phyloP scores from a whole-genome alignment of 1,139 yeast species.

The Scheffersomyces parashehatae region DNA sequence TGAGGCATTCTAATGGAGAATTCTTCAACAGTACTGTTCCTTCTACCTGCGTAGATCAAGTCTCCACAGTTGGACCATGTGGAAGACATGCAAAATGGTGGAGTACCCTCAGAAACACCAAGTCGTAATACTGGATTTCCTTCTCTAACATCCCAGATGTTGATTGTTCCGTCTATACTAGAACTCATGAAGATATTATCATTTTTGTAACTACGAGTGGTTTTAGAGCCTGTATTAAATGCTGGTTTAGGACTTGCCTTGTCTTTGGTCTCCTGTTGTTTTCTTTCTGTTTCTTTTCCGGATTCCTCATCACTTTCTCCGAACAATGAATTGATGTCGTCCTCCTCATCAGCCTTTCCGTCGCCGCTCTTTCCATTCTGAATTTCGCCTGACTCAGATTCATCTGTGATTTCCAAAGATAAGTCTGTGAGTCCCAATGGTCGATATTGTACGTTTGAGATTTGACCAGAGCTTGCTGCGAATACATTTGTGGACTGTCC shows the following conservation, averaged over 20 bases:
- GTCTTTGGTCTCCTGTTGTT: conserved; percentile 22
- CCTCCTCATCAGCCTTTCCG: conserved; percentile 28
- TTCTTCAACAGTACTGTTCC: conserved; percentile 88
- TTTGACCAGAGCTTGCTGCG: conserved; percentile 68
- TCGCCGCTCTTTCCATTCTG: conserved; percentile 1
- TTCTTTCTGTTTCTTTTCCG: conserved; percentile 10
- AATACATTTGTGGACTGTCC: conserved; percentile 58
- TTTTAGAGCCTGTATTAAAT: conserved; percentile 5
- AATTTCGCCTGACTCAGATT: conserved; percentile 4
- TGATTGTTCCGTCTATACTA: conserved; percentile 79
- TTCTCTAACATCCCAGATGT: conserved; percentile 79
- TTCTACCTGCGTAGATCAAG: conserved; percentile 76
- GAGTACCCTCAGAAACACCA: conserved; percentile 64
- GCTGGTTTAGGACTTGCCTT: conserved; percentile 10
- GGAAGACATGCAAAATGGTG: conserved; percentile 97
- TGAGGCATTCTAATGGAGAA: conserved; percentile 69
- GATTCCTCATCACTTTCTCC: conserved; percentile 73
- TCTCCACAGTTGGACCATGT: conserved; percentile 90
- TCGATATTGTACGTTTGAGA: conserved; percentile 75
- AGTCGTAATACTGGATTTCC: conserved; percentile 49
- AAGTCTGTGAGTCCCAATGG: conserved; percentile 62
- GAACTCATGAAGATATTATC: conserved; percentile 73
- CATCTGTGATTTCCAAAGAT: conserved; percentile 16
- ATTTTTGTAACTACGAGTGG: conserved; percentile 31
- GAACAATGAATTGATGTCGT: conserved; percentile 73